A percentile compares a stretch with the other conserved stretches of the same genome.
These are phyloP conservation scores for Alopecurus myosuroides DNA, from an alignment of 176 grass and related monocot genomes.

Conservation along the genomic window DNA sequence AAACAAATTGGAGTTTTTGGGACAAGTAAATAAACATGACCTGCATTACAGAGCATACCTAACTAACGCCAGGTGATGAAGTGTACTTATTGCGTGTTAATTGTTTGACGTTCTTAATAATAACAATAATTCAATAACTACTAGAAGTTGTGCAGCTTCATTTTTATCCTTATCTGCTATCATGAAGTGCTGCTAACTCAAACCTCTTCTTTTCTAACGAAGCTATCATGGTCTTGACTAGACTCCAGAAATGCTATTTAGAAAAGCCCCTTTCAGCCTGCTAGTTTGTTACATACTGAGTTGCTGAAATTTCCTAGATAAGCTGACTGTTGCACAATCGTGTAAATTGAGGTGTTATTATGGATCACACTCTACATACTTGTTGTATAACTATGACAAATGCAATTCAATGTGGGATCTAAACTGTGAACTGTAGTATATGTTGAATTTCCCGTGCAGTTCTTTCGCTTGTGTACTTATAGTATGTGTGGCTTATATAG, in stretches of 20 bases:
- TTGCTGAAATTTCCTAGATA: neutral
- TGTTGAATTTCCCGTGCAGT: neutral
- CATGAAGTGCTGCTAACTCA: neutral
- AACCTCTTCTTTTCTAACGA: neutral
- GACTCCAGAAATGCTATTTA: neutral
- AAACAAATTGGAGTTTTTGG: neutral
- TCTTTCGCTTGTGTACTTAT: neutral
- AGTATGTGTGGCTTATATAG: conserved; percentile 43
- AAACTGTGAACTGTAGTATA: neutral
- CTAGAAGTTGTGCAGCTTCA: neutral
- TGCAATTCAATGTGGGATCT: neutral
- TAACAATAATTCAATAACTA: neutral
- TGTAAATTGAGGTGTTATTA: neutral
- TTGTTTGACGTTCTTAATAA: neutral
- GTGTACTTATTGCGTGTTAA: neutral
- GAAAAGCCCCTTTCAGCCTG: neutral
- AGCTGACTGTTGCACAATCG: neutral
- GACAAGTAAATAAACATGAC: neutral
- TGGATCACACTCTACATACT: neutral
- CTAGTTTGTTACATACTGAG: neutral
- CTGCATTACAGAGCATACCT: neutral
- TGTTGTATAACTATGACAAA: neutral
- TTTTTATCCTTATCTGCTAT: neutral
- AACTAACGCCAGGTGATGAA: neutral
- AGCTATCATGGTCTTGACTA: neutral